Percentiles rank a stretch among this genome's conserved stretches.
phyloP scores from a whole-genome alignment of 164 flowering plant genomes.

The Protea cynaroides region DNA sequence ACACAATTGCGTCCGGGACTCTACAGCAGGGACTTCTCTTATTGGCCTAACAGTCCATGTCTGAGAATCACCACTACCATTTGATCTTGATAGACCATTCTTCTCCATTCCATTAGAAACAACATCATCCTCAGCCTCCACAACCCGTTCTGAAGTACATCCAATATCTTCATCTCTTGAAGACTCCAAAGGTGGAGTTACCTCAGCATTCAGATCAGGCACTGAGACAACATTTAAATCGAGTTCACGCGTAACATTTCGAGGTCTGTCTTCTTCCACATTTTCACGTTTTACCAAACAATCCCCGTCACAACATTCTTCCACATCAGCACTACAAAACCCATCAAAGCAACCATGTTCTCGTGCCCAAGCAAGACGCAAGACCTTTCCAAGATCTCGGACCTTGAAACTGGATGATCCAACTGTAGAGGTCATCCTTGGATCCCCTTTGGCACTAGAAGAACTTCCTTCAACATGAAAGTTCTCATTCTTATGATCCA shows the following conservation, averaged over 20 bases:
- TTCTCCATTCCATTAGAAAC: slow-evolving; percentile 47
- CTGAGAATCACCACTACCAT: slow-evolving; percentile 63
- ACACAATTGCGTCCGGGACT: slow-evolving; percentile 37
- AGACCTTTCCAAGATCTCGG: slow-evolving; percentile 74
- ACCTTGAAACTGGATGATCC: slow-evolving; percentile 67
- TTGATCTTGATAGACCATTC: slow-evolving; percentile 45
- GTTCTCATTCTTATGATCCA: slow-evolving; percentile 32
- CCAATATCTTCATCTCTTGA: slow-evolving; percentile 67
- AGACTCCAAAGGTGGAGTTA: slow-evolving; percentile 64
- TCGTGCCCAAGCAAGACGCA: slow-evolving; percentile 65
- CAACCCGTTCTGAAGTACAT: slow-evolving; percentile 39
- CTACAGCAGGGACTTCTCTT: slow-evolving; percentile 51
- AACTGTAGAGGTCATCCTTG: slow-evolving; percentile 19
- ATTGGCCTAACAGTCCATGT: slow-evolving; percentile 34
- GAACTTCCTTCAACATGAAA: slow-evolving; percentile 31
- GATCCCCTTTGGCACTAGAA: slow-evolving; percentile 29
- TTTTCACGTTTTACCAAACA: slow-evolving; percentile 28
- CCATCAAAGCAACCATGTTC: slow-evolving; percentile 49
- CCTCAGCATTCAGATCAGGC: slow-evolving; percentile 90
- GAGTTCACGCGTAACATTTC: slow-evolving; percentile 48
- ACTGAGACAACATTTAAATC: slow-evolving; percentile 84
- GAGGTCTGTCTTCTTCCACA: slow-evolving; percentile 31
- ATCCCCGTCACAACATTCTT: slow-evolving; percentile 36
- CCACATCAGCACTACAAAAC: slow-evolving; percentile 35
- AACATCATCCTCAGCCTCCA: slow-evolving; percentile 58